Evolutionary conservation across 2,329 filamentous ascomycete genomes (phyloP).

Genomic region (Ascocoryne sarcoides): DNA sequence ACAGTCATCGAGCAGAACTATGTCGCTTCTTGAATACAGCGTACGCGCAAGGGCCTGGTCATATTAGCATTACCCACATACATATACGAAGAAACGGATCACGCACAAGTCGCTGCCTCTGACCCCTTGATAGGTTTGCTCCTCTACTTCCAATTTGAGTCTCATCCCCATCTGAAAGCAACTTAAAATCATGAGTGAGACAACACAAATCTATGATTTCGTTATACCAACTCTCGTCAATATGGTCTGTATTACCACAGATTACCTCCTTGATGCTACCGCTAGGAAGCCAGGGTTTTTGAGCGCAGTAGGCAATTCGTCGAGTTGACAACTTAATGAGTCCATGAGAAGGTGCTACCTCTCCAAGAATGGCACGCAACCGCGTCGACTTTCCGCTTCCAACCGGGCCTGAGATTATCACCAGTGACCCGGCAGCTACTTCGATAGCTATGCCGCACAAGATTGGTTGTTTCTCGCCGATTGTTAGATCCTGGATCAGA

Average conservation of each 20-base stretch:
- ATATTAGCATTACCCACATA: slow-evolving; percentile 1
- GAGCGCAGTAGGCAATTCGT: slow-evolving; percentile 31
- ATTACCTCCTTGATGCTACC: slow-evolving; percentile 29
- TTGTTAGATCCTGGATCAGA: slow-evolving; percentile 1
- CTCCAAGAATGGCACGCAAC: slow-evolving; percentile 25
- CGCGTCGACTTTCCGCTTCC: slow-evolving; percentile 28
- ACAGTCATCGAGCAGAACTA: slow-evolving; percentile 39
- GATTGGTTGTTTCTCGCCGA: slow-evolving; percentile 3
- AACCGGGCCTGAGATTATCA: slow-evolving; percentile 21
- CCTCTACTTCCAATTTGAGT: slow-evolving; percentile 34
- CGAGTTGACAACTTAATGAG: slow-evolving; percentile 22
- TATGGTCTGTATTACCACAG: slow-evolving; percentile 9
- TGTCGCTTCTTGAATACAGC: slow-evolving; percentile 33
- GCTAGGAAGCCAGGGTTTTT: slow-evolving; percentile 32
- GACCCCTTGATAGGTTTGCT: slow-evolving; percentile 36
- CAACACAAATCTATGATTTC: slow-evolving; percentile 20
- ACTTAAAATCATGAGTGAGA: slow-evolving; percentile 20
- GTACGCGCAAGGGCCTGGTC: slow-evolving; percentile 36
- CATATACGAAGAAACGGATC: background rate
- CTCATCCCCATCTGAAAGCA: slow-evolving; percentile 29
- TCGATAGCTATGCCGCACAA: slow-evolving; percentile 12
- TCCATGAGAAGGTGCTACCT: slow-evolving; percentile 20
- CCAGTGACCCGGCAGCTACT: slow-evolving; percentile 6
- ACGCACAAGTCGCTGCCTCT: slow-evolving; percentile 34
- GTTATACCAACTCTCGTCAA: slow-evolving; percentile 27